These are phyloP conservation scores for Violaceomyces palustris DNA, from an alignment of 1,284 basidiomycete species.

Conservation along the genomic window DNA sequence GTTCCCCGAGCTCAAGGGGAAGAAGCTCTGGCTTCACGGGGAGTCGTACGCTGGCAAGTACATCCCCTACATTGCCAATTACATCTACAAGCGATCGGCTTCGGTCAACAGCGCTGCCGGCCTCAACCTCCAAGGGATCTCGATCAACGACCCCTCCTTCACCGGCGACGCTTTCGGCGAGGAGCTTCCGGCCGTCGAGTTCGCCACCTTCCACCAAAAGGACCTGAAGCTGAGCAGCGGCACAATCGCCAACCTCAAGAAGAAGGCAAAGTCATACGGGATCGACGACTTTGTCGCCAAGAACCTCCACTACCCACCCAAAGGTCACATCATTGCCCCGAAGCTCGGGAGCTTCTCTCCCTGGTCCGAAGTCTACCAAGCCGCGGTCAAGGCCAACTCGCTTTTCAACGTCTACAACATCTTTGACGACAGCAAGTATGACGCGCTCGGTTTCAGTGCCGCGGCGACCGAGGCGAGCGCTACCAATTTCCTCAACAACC, in stretches of 20 bases:
- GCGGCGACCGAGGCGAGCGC: constrained; percentile 3
- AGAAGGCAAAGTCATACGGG: constrained; percentile 30
- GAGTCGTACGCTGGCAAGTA: constrained; percentile 94
- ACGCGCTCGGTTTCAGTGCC: constrained; percentile 22
- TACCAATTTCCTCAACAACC: constrained; percentile 29
- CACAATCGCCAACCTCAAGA: constrained; percentile 14
- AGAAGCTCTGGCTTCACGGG: constrained; percentile 35
- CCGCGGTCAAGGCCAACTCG: no score
- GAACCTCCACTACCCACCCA: constrained; percentile 43
- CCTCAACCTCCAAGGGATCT: constrained; percentile 45
- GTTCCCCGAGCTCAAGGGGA: constrained; percentile 24
- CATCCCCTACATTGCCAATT: constrained; percentile 74
- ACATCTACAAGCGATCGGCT: no score
- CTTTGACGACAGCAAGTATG: neutral
- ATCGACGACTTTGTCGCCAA: constrained; percentile 32
- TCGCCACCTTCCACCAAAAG: constrained; percentile 6
- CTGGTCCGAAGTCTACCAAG: no score
- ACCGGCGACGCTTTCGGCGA: constrained; percentile 19
- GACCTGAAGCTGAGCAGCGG: constrained; percentile 9
- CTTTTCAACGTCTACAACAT: constrained; percentile 24
- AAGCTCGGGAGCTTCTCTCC: no score
- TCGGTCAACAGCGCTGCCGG: constrained; percentile 10
- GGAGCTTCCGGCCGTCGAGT: constrained; percentile 32
- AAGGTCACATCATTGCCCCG: no score
- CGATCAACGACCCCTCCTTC: constrained; percentile 47